A percentile compares a stretch with the other conserved stretches of the same genome.
These are phyloP conservation scores for Fomitopsis pinicola DNA, from an alignment of 1,284 basidiomycete genomes.

Conservation along the genomic window DNA sequence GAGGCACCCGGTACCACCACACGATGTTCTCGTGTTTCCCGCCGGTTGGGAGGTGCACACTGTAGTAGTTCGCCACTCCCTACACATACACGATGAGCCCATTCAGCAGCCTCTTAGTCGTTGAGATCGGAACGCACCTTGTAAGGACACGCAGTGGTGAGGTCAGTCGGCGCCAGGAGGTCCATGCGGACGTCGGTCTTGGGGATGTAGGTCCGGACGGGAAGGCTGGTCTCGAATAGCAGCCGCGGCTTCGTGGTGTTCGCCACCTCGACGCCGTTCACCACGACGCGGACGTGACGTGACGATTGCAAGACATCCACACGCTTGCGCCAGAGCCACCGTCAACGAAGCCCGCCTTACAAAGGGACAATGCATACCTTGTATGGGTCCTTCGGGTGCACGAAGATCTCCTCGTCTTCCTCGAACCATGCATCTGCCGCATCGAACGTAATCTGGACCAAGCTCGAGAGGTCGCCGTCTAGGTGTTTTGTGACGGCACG, in stretches of 20 bases:
- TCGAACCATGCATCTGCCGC: constrained; percentile 64
- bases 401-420: constrained; percentile 58
- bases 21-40: constrained; percentile 44
- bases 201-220: constrained; percentile 57
- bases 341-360: too few species aligned
- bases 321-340: constrained; percentile 34
- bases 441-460: constrained; percentile 46
- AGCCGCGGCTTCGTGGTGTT: constrained; percentile 51
- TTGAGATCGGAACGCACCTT: constrained; percentile 39
- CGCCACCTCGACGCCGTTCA: constrained; percentile 58
- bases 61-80: constrained; percentile 60
- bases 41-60: constrained; percentile 42
- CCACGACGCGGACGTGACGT: constrained; percentile 53
- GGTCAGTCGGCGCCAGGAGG: constrained; percentile 42
- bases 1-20: constrained; percentile 60
- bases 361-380: constrained; percentile 39
- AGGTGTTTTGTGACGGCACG: constrained; percentile 31
- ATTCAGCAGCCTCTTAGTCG: constrained; percentile 1
- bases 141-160: constrained; percentile 54
- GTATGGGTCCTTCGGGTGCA: constrained; percentile 66
- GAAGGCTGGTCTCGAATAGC: constrained; percentile 55
- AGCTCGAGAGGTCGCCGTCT: constrained; percentile 39
- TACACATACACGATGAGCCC: constrained; percentile 17
- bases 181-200: constrained; percentile 50
- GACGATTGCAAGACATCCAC: constrained; percentile 59